Base-by-base conservation (phyloP, 257 asterid species). In the Capsicum rhomboideum region DNA sequence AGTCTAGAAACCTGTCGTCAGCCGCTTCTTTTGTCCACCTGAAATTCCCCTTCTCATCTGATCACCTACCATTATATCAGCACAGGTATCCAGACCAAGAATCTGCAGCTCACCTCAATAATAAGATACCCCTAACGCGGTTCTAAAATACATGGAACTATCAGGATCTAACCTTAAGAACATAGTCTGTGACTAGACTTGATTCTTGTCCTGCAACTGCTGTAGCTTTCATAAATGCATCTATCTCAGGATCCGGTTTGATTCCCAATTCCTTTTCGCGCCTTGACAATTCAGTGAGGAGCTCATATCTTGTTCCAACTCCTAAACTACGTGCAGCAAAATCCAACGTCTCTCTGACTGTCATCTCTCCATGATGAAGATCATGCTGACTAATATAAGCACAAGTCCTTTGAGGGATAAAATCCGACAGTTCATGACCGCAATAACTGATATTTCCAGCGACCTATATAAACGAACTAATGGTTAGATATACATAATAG, bases 31-130 rank as follows among this genome's bases (percentile, higher is more conserved):
- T 86, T 96, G 98, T 82, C 99, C 99, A 67, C 99, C 99, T 0
- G 99, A 96, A 82, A 96, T 94, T 37, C 99, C 98, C 52, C 99
- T 87, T 87, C 92, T 92, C 99, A 96, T 96, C 86, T 92, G 97
- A 82, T 94, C 94, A 54, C 99, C 99, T 56, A 90, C 96, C 95
- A 92, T 78, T 82, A 90, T 90, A 90, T 96, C 98, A 84, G 98
- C 93, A 86, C 99, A 96, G 40, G 91, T 92, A 87, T 96, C 99
- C 86, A 96, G 85, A n/a, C 99, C 99, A 85, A 96, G 98, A 84
- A 94, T 90, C 99, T 96, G 94, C 42, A 55, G 12, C 58, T 66
- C 80, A 37, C 23, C 16, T 34, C 52, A 61, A 46, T 21, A 75
- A 63, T 59, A 4, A 74, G 46, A 66, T 3, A 66, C 74, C 46